Evolutionary conservation across 169 alveolate genomes (phyloP), one percentile per base, ranked within the genome.

Genomic region (Eimeria sp.): DNA sequence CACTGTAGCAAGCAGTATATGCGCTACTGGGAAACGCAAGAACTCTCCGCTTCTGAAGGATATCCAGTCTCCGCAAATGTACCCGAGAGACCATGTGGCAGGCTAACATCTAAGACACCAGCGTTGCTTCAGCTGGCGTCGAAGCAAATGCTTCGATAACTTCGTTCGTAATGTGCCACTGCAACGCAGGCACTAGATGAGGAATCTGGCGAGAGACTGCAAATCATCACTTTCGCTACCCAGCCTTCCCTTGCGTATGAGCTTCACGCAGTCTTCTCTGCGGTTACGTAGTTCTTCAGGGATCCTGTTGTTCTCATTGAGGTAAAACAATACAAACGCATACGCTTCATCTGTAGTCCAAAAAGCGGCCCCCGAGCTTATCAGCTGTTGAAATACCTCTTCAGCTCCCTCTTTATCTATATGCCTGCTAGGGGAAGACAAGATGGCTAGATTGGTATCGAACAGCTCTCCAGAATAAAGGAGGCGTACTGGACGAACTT

Each of bases 171-270:
- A 0, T 25, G 16, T 65, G 75, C 40, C 75, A 13, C 22, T 6
- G 4, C 34, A 65, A 65, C 22, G 40, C 6, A 65, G 43, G 75
- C 75, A 13, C 75, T 65, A 65, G 40, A 65, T 34, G 40, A 65
- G 75, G 75, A 65, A 65, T 25, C 75, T 65, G 75, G n/a, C 75
- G 75, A 65, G 4, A 65, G 75, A 65, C n/a, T 65, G 43, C 40
- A 65, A 65, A 65, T 65, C 75, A 20, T 65, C 75, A 65, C 11
- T 10, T 6, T 65, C 40, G 18, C 75, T 34, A 3, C 6, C 14
- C 43, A n/a, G 0, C 6, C 22, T 65, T n/a, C 40, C 45, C 11
- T 13, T 6, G 43, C n/a, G 6, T 7, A 4, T 65, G 16, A 25
- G 6, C 43, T 7, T 6, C 75, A 65, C n/a, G n/a, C 22, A 65